Evolutionary conservation across 352 stramenopile genomes (phyloP), one percentile per base, ranked within the genome.

Genomic region (Globisporangium cystogenes): DNA sequence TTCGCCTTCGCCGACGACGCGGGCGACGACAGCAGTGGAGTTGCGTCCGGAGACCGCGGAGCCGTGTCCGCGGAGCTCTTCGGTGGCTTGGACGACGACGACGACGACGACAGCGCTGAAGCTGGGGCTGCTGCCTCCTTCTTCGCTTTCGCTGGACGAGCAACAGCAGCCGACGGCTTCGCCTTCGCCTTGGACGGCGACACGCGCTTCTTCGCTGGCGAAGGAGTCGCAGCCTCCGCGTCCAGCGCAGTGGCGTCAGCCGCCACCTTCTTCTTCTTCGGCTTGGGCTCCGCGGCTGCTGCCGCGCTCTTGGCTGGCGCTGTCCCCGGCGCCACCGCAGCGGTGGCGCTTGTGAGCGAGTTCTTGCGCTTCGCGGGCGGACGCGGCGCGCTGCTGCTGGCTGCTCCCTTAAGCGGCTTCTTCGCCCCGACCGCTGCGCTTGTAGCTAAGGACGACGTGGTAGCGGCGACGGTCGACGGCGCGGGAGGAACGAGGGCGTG

Each of bases 151-250:
- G 24, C 10, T 4, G 21, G 10, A 20, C 21, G 11, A 16, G 36
- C 12, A 35, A 33, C 31, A 33, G 35, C 8, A 23, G 7, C 35
- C 15, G 18, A 7, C 37, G 16, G 8, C 11, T 50, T 7, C 7
- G 27, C 14, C 16, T 60, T 59, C 53, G 58, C 62, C 48, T 52
- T 61, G 31, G 43, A 37, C 4, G 46, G 20, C 7, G 51, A 62
- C n/a, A 24, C 33, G 21, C 51, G 46, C 21, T 51, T 55, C 45
- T 50, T 55, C 18, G 48, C 37, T 27, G 41, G 24, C 2, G 40
- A 39, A 20, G 47, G 20, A 4, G 26, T 14, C 37, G 3, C 29
- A 8, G n/a, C 14, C 26, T 37, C 43, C 12, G 21, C 4, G 6
- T 16, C 26, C 7, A 18, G 12, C 20, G n/a, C 15, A 36, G 12